Base-by-base conservation (phyloP, 2,329 filamentous ascomycete species). In the Epichloe baconii region DNA sequence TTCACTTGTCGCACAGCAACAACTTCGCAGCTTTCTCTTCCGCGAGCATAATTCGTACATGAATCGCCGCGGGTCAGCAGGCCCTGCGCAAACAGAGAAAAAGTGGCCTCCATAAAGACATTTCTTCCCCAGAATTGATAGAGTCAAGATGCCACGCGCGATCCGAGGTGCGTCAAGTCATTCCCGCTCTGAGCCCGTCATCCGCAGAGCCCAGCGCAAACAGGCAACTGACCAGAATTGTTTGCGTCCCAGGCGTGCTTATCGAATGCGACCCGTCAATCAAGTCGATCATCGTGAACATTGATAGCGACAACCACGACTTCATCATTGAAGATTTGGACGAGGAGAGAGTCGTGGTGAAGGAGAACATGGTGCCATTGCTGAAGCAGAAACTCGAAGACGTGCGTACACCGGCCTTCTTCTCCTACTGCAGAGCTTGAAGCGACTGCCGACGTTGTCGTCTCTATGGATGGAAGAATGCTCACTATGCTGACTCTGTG, bases 221-320 rank as follows among this genome's bases (percentile, higher is more conserved):
- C 49, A 17, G 41, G 34, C 19, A 49, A 14, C 51, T 52, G 45
- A 56, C 56, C 44, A 45, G 37, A 23, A 51, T 37, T 19, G 26
- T 44, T 26, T 19, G 26, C 38, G 11, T 34, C 21, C 10, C 52
- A 79, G 86, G 86, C 55, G 82, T 87, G 31, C 76, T 91, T 56
- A 81, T 91, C 67, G 80, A 88, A 67, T 88, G 85, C 68, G 86
- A 91, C 64, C 83, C 86, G n/a, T 87, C 85, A 44, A 89, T 91
- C 75, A 90, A 89, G 68, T 85, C 86, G 56, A 88, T 90, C 71
- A 84, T 91, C 61, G 74, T 86, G 59, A 85, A 82, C 61, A 86
- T 91, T 58, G 83, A 91, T 67, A 78, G 73, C 59, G 73, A 79
- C 52, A 75, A 77, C 57, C 81, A 89, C 66, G 80, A 83, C 56